These are phyloP conservation scores for barrel medic (Medicago truncatula) DNA, from an alignment of 306 rosid genomes.

Conservation along the genomic window MtrunA17r5.0-ANR NC_053048.1:5091001-5091500, in stretches of 20 bases:
- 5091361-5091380: slow-evolving; percentile 34
- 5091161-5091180: too few species aligned
- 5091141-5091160: accelerated
- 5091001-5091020: neutral
- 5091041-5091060: neutral
- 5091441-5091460: neutral
- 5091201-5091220: neutral
- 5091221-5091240: accelerated
- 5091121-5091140: neutral
- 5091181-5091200: neutral
- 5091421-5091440: slow-evolving; percentile 3
- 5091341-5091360: accelerated
- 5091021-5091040: neutral
- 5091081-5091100: neutral
- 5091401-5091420: slow-evolving; percentile 33
- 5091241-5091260: slow-evolving; percentile 28
- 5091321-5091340: slow-evolving; percentile 25
- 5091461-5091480: neutral
- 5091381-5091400: slow-evolving; percentile 47
- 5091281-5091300: neutral
- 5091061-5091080: neutral
- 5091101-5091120: neutral
- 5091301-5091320: neutral
- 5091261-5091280: neutral
- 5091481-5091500: neutral